Evolutionary conservation across 2,329 filamentous ascomycete species (phyloP).

Genomic region (Penicillium sp.): DNA sequence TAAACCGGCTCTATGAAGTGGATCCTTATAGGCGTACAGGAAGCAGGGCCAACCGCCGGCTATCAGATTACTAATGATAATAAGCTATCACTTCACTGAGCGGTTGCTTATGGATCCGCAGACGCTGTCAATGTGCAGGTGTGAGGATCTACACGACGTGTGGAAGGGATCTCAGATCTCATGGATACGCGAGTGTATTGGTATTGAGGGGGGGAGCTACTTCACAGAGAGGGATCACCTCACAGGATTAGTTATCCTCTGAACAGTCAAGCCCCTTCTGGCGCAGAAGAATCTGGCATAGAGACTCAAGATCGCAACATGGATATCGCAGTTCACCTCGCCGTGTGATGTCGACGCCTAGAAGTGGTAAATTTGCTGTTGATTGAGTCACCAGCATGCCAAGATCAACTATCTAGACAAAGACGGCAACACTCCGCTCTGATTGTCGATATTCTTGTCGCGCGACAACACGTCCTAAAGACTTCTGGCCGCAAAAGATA

Average conservation of each 20-base stretch:
- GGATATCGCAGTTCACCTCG: background rate
- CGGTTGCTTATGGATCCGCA: slow-evolving; percentile 1
- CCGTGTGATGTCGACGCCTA: background rate
- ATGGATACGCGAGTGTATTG: no score
- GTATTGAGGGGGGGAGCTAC: no score
- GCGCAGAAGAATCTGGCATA: background rate
- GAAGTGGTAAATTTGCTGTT: background rate
- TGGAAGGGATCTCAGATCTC: no score
- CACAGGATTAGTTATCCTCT: no score
- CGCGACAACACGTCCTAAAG: slow-evolving; percentile 6
- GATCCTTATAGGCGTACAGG: background rate
- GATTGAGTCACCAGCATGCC: background rate
- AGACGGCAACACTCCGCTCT: slow-evolving; percentile 15
- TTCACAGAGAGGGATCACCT: no score
- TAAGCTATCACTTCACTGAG: slow-evolving; percentile 6
- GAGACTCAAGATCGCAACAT: slow-evolving; percentile 5
- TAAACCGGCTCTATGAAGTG: slow-evolving; percentile 1
- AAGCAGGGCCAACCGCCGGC: background rate
- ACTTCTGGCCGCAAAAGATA: slow-evolving; percentile 2
- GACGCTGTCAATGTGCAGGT: no score
- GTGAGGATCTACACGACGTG: no score
- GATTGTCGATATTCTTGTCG: slow-evolving; percentile 5
- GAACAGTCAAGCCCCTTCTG: slow-evolving; percentile 1
- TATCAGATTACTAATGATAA: background rate
- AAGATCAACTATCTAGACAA: background rate